Percentiles rank a stretch among this genome's conserved stretches.
Conservation (phyloP, 495 filamentous ascomycete species). For the Copromyces sp. region DNA sequence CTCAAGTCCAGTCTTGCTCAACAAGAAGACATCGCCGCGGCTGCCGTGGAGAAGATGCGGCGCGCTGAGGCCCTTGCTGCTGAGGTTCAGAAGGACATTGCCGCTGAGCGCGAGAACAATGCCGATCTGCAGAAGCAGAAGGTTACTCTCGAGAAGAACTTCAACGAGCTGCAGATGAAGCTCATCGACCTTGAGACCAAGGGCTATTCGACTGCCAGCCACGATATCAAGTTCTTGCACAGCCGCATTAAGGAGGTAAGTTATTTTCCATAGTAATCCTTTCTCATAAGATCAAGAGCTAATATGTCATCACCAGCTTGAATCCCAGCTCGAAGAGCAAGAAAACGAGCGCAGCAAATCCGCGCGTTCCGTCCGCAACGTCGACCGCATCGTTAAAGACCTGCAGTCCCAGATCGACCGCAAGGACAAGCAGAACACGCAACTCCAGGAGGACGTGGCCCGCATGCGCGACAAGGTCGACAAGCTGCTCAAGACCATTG, state of each 20-base stretch:
- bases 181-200: conserved; percentile 94
- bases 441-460: conserved; percentile 70
- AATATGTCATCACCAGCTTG: conserved; percentile 50
- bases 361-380: conserved; percentile 78
- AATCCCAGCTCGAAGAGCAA: conserved; percentile 80
- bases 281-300: conserved; percentile 11
- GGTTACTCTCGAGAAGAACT: conserved; percentile 74
- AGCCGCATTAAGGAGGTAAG: conserved; percentile 92
- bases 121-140: conserved; percentile 87
- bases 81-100: conserved; percentile 92
- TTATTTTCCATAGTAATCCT: neutral
- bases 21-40: conserved; percentile 85
- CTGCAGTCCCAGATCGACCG: conserved; percentile 87
- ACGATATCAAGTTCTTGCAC: conserved; percentile 91
- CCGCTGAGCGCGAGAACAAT: conserved; percentile 76
- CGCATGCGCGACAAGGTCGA: conserved; percentile 83
- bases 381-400: conserved; percentile 91
- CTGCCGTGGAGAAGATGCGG: conserved; percentile 97
- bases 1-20: conserved; percentile 84
- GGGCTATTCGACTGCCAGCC: conserved; percentile 84
- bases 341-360: conserved; percentile 67
- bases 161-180: conserved; percentile 84
- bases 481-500: conserved; percentile 78
- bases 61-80: conserved; percentile 78
- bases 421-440: conserved; percentile 70